These are phyloP conservation scores for Fusarium papillatum DNA, from an alignment of 2,329 filamentous ascomycete genomes.

Conservation along the genomic window DNA sequence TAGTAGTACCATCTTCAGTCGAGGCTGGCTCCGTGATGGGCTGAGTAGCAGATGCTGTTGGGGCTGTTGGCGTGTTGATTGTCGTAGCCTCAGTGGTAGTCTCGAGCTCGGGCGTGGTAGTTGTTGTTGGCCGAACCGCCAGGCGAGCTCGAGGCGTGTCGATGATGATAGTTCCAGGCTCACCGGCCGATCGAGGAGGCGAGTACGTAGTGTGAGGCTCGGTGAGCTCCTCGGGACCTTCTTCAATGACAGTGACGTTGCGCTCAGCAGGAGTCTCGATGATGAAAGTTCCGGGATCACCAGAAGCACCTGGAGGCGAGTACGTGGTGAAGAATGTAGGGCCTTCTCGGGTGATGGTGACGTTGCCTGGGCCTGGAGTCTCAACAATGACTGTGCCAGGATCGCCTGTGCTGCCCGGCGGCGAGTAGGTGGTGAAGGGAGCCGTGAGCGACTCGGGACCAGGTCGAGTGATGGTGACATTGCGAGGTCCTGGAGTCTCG, in stretches of 20 bases:
- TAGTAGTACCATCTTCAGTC: not conserved
- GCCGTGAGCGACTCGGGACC: not conserved
- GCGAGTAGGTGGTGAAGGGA: not conserved
- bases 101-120: not conserved
- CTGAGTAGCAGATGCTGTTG: not conserved
- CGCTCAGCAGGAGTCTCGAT: not conserved
- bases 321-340: not conserved
- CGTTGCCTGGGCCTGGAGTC: not conserved
- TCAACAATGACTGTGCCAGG: not conserved
- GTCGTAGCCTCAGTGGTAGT: not conserved
- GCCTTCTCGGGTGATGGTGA: not conserved
- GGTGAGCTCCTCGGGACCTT: not conserved
- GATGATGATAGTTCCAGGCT: conserved; percentile 21
- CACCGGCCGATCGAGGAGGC: not conserved
- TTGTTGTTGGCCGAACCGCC: not conserved
- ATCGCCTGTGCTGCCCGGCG: not conserved
- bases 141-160: conserved; percentile 16
- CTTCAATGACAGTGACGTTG: not conserved
- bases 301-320: not conserved
- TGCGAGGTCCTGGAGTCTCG: conserved; percentile 18
- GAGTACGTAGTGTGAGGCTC: conserved; percentile 1
- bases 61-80: not conserved
- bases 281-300: conserved; percentile 7
- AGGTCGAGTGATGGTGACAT: conserved; percentile 26
- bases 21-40: not conserved